These are phyloP conservation scores for Dendrobium catenatum DNA, from an alignment of 106 monocot species.

Conservation along the genomic window DNA sequence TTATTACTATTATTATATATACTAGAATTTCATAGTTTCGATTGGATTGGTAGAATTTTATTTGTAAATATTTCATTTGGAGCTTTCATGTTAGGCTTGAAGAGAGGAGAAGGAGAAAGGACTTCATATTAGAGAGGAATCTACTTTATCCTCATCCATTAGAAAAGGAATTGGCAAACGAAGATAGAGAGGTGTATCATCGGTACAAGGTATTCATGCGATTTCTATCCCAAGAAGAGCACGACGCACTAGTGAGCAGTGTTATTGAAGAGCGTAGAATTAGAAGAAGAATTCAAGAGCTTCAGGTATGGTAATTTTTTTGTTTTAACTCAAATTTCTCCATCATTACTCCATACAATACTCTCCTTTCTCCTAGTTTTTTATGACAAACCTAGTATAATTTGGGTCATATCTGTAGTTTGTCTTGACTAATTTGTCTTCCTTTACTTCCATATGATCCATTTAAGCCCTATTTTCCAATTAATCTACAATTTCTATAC, in stretches of 20 bases:
- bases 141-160: slow-evolving; percentile 84
- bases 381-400: no score
- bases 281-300: slow-evolving; percentile 85
- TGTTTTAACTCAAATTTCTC: no score
- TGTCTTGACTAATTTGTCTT: no score
- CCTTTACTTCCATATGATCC: neutral
- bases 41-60: no score
- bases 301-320: slow-evolving; percentile 47
- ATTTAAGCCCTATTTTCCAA: neutral
- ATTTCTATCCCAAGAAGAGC: slow-evolving; percentile 77
- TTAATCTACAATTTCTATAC: neutral
- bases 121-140: slow-evolving; percentile 93
- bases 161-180: slow-evolving; percentile 74
- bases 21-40: neutral
- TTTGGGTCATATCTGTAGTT: no score
- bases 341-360: no score
- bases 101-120: slow-evolving; percentile 89
- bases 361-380: no score
- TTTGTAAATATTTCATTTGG: neutral
- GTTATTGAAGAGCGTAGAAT: slow-evolving; percentile 73
- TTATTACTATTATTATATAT: no score
- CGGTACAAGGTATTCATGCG: slow-evolving; percentile 94
- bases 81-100: slow-evolving; percentile 53
- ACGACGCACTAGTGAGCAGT: slow-evolving; percentile 43
- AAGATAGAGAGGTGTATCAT: slow-evolving; percentile 76